Percentiles rank a stretch among this genome's conserved stretches.
Evolutionary conservation across 495 filamentous ascomycete species (phyloP).

Genomic region (Lichina pygmaea): DNA sequence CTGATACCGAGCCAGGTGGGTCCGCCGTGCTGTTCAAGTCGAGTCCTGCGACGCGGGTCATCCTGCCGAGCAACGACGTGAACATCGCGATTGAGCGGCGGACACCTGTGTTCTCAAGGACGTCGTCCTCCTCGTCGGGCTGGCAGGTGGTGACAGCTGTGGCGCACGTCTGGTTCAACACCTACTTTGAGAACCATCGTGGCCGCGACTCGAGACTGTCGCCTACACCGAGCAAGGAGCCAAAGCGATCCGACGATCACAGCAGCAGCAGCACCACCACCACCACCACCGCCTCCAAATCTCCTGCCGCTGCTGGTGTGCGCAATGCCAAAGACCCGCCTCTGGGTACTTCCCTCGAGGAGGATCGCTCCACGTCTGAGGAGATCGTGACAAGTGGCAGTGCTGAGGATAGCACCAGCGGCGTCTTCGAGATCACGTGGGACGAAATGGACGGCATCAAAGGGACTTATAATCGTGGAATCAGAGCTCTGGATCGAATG

Average conservation of each 20-base stretch:
- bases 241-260: too few species aligned
- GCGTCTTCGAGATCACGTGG: conserved; percentile 29
- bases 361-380: too few species aligned
- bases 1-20: conserved; percentile 19
- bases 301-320: too few species aligned
- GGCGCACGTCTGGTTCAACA: conserved; percentile 90
- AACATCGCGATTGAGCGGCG: conserved; percentile 74
- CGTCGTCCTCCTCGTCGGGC: conserved; percentile 35
- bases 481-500: conserved; percentile 53
- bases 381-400: not conserved
- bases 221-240: too few species aligned
- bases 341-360: too few species aligned
- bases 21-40: conserved; percentile 60
- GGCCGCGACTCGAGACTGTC: not conserved
- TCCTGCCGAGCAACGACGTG: conserved; percentile 55
- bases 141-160: conserved; percentile 78
- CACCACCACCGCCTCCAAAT: not conserved
- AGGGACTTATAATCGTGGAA: conserved; percentile 55
- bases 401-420: not conserved
- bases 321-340: too few species aligned
- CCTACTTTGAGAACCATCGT: conserved; percentile 52
- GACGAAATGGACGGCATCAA: conserved; percentile 50
- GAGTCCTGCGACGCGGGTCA: conserved; percentile 19
- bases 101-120: conserved; percentile 11
- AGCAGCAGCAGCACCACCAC: not conserved